These are phyloP conservation scores for Chaetomium sp. DNA, from an alignment of 2,329 filamentous ascomycete genomes.

Conservation along the genomic window DNA sequence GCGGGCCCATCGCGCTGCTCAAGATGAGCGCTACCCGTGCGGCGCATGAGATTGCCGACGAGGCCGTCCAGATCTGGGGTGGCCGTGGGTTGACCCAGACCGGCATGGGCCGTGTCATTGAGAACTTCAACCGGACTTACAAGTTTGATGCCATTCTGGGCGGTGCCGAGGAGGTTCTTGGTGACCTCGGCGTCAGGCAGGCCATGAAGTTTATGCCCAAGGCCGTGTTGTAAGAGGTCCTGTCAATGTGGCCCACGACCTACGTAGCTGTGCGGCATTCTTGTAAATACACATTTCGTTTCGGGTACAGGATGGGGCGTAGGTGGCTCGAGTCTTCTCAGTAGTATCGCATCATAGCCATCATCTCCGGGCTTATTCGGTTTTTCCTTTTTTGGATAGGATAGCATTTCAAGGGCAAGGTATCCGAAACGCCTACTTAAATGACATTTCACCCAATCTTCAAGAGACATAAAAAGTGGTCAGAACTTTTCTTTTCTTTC, in stretches of 20 bases:
- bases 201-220: slow-evolving; percentile 82
- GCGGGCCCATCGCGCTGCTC: slow-evolving; percentile 74
- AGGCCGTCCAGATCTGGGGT: slow-evolving; percentile 80
- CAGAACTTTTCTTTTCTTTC: too few species aligned
- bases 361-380: too few species aligned
- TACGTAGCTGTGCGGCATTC: not conserved
- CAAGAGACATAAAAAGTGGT: too few species aligned
- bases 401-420: too few species aligned
- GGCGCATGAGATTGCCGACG: slow-evolving; percentile 77
- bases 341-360: too few species aligned
- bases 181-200: slow-evolving; percentile 74
- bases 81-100: slow-evolving; percentile 72
- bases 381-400: too few species aligned
- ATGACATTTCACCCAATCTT: too few species aligned
- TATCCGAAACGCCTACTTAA: too few species aligned
- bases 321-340: too few species aligned
- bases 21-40: slow-evolving; percentile 73
- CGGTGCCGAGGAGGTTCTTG: slow-evolving; percentile 76
- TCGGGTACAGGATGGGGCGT: not conserved
- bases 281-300: not conserved
- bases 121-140: slow-evolving; percentile 78
- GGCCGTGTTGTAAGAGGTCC: slow-evolving; percentile 59
- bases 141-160: slow-evolving; percentile 72
- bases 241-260: not conserved
- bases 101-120: slow-evolving; percentile 76